Conservation (phyloP, 1,284 basidiomycete genomes). For the Puccinia triticina region DNA sequence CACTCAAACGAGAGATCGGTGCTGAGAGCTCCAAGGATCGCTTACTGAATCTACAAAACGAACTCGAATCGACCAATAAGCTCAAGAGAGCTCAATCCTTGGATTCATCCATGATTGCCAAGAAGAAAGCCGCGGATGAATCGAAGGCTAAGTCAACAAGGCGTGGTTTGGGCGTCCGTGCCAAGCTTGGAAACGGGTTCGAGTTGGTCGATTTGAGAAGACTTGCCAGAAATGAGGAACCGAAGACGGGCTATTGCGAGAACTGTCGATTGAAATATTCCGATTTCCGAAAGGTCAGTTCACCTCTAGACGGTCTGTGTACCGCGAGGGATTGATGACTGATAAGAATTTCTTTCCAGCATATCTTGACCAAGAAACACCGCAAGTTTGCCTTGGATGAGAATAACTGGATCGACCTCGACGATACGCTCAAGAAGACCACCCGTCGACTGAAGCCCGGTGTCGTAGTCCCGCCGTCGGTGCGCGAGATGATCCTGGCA, state of each 20-base stretch:
- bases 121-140: conserved; percentile 55
- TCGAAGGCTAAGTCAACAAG: conserved; percentile 56
- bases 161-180: conserved; percentile 59
- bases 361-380: conserved; percentile 76
- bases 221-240: conserved; percentile 72
- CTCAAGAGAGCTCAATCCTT: conserved; percentile 55
- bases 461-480: conserved; percentile 38
- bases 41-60: neutral
- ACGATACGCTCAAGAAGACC: conserved; percentile 75
- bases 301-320: neutral
- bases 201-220: conserved; percentile 64
- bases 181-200: conserved; percentile 70
- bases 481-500: conserved; percentile 29
- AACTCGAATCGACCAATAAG: conserved; percentile 39
- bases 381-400: conserved; percentile 81
- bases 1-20: conserved; percentile 52
- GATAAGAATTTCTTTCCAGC: conserved; percentile 65
- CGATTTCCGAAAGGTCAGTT: conserved; percentile 77
- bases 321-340: conserved; percentile 18
- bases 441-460: conserved; percentile 66
- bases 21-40: conserved; percentile 14
- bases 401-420: conserved; percentile 79
- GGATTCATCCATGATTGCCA: conserved; percentile 58
- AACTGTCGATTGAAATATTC: conserved; percentile 90
- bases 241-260: conserved; percentile 96